phyloP scores from a whole-genome alignment of 75 land plant genomes.

The Selaginella tamariscina region DNA sequence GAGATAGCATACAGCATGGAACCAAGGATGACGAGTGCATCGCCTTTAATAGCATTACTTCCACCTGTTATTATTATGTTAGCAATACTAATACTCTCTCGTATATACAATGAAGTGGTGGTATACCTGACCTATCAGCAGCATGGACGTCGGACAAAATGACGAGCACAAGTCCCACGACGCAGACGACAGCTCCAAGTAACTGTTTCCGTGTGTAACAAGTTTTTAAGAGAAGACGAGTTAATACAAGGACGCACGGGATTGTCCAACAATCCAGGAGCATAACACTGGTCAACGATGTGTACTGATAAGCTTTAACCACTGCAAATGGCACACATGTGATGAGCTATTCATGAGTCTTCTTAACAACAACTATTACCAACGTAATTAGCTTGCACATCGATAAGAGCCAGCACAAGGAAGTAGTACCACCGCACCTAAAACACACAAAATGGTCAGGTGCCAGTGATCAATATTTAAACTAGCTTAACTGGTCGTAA shows the following conservation, averaged over 20 bases:
- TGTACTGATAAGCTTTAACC: constrained; percentile 95
- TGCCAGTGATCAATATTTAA: neutral
- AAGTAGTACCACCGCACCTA: constrained; percentile 78
- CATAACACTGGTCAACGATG: constrained; percentile 95
- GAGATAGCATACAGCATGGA: constrained; percentile 66
- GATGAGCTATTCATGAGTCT: neutral
- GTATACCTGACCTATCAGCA: constrained; percentile 50
- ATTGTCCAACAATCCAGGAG: constrained; percentile 95
- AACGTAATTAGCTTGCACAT: constrained; percentile 81
- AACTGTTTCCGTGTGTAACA: constrained; percentile 50
- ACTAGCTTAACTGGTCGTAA: constrained; percentile 41
- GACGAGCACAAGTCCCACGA: constrained; percentile 71
- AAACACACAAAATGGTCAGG: constrained; percentile 14
- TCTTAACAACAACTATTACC: constrained; percentile 29
- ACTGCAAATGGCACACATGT: constrained; percentile 31
- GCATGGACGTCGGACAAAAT: constrained; percentile 91
- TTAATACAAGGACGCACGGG: constrained; percentile 76
- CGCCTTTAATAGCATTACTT: constrained; percentile 71
- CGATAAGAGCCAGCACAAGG: constrained; percentile 50
- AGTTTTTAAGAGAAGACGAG: constrained; percentile 75
- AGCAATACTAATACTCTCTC: neutral
- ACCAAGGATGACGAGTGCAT: constrained; percentile 64
- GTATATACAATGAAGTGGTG: neutral
- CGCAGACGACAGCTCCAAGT: constrained; percentile 59
- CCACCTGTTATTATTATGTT: constrained; percentile 39